phyloP scores from a whole-genome alignment of 192 early-diverging fungal species.

The Gryganskiella cystojenkinii region DNA sequence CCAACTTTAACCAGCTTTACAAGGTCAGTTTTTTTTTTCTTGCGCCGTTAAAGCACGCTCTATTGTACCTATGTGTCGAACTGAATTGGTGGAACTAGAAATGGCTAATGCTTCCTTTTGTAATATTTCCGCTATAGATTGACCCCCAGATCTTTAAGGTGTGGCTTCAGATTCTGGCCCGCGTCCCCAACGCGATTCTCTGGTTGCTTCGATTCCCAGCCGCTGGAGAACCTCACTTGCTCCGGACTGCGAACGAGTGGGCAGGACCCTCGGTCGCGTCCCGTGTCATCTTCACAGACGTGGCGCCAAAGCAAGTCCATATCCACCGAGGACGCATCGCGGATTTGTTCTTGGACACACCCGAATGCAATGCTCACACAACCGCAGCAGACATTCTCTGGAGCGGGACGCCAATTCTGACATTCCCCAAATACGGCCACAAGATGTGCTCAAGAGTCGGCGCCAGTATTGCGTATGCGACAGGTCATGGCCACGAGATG shows the following conservation, averaged over 20 bases:
- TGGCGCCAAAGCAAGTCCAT: slow-evolving; percentile 87
- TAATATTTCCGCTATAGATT: slow-evolving; percentile 58
- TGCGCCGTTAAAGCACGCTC: neutral
- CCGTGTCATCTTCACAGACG: slow-evolving; percentile 88
- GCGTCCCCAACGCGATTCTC: slow-evolving; percentile 84
- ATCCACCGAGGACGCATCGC: slow-evolving; percentile 93
- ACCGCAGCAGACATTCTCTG: slow-evolving; percentile 96
- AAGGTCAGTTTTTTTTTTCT: slow-evolving; percentile 62
- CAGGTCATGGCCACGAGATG: slow-evolving; percentile 78
- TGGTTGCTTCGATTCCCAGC: slow-evolving; percentile 95
- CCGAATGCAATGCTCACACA: slow-evolving; percentile 97
- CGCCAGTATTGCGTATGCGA: slow-evolving; percentile 85
- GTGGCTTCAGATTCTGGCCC: slow-evolving; percentile 86
- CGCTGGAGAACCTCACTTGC: slow-evolving; percentile 83
- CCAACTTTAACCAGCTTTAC: slow-evolving; percentile 97
- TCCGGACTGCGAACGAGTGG: slow-evolving; percentile 76
- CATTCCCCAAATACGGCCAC: slow-evolving; percentile 87
- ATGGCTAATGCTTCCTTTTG: neutral
- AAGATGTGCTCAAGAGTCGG: slow-evolving; percentile 94
- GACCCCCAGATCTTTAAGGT: slow-evolving; percentile 87
- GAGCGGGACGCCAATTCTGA: slow-evolving; percentile 93
- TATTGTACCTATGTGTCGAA: neutral
- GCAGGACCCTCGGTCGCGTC: slow-evolving; percentile 78
- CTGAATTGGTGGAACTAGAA: neutral
- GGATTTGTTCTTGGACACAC: slow-evolving; percentile 92